A percentile compares a stretch with the other conserved stretches of the same genome.
phyloP scores from a whole-genome alignment of 1,139 yeast species.

The Starmera stellimalicola region DNA sequence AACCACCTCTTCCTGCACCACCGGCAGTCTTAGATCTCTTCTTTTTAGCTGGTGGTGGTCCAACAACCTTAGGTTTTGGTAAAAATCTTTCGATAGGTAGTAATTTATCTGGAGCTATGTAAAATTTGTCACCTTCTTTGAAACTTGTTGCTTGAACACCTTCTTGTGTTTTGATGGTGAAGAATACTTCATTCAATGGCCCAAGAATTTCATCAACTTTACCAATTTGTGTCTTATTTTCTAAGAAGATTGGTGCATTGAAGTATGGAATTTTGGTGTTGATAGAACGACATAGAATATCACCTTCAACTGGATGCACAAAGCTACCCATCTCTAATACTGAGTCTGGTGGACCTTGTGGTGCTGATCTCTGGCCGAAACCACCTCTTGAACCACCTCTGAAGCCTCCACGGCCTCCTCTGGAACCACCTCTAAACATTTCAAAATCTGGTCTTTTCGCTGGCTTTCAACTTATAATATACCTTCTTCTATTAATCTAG shows the following conservation, averaged over 20 bases:
- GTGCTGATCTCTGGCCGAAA: conserved; percentile 33
- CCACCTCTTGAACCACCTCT: conserved; percentile 38
- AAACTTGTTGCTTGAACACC: conserved; percentile 93
- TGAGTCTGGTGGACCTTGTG: conserved; percentile 79
- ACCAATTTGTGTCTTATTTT: conserved; percentile 91
- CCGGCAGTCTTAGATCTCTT: conserved; percentile 47
- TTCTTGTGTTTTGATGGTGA: conserved; percentile 91
- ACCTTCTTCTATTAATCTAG: too few relatives aligned
- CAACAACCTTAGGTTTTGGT: conserved; percentile 81
- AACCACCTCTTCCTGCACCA: conserved; percentile 35
- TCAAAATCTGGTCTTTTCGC: conserved; percentile 1
- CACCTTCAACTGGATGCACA: conserved; percentile 92
- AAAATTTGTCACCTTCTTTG: conserved; percentile 93
- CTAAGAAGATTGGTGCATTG: conserved; percentile 96
- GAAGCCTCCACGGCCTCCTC: conserved; percentile 54
- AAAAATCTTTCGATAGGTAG: conserved; percentile 92
- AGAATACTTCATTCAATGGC: conserved; percentile 91
- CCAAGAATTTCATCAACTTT: conserved; percentile 98
- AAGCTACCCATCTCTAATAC: conserved; percentile 94
- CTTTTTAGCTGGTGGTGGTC: conserved; percentile 73
- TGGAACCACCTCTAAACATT: conserved; percentile 52
- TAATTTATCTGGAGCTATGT: conserved; percentile 89
- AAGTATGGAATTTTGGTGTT: conserved; percentile 94
- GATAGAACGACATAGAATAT: conserved; percentile 90
- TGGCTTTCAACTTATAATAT: too few relatives aligned